Evolutionary conservation across 371 early-diverging fungal species (phyloP), one percentile per base, ranked within the genome.

Genomic region (Gilbertella persicaria): DNA sequence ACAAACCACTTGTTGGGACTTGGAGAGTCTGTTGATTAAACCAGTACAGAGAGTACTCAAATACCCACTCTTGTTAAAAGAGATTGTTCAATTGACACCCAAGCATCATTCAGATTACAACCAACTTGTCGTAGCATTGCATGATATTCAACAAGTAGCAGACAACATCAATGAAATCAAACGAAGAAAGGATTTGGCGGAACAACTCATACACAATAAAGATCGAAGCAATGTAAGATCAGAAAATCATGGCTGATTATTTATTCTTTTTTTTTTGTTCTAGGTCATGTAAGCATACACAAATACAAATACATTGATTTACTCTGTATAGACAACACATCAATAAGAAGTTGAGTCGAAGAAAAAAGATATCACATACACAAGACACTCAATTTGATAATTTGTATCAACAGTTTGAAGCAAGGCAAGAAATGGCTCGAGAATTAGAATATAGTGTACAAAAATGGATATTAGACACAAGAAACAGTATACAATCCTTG

Each of bases 1-100:
- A n/a, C 70, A 75, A 40, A 89, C 92, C 2, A 80, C 74, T 8
- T 86, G 89, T 35, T 93, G 94, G 92, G 92, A 92, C 72, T 64
- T 94, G 20, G 78, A 79, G 0, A 82, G 85, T 53, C 61, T 92
- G 55, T 66, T 94, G 20, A 91, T 94, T 60, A 92, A 92, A 53
- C 94, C 94, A 25, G 90, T 92, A 9, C 94, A 94, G 56, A 69
- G 94, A 20, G 87, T 94, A 5, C 72, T 92, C n/a, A 91, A 92
- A 59, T 91, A 91, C 54, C 93, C 92, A 8, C 64, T 94, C 10
- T 62, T 94, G 75, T 24, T 58, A 24, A 39, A 87, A 86, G 80
- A 86, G 82, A 78, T 91, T 24, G 55, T 86, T 17, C 67, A 69
- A 8, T 64, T 80, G n/a, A 87, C 87, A n/a, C 70, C 79, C 2